These are phyloP conservation scores for Sporothrix humicola DNA, from an alignment of 2,329 filamentous ascomycete species.

Conservation along the genomic window DNA sequence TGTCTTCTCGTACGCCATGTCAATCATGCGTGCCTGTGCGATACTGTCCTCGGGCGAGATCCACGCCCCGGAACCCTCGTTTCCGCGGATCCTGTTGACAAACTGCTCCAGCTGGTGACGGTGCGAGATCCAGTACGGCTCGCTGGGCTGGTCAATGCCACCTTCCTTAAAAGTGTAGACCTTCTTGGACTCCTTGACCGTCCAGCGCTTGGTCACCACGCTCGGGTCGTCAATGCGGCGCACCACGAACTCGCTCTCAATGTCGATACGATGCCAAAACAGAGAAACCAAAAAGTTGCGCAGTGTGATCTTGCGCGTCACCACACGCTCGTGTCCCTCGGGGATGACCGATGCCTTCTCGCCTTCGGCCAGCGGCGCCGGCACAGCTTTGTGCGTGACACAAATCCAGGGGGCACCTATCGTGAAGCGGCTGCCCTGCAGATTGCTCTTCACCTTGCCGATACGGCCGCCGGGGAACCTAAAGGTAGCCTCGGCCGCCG, in stretches of 20 bases:
- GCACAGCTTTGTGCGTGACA: constrained; percentile 32
- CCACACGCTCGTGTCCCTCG: constrained; percentile 33
- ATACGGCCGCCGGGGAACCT: constrained; percentile 49
- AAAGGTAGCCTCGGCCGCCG: constrained; percentile 46
- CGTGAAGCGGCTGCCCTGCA: constrained; percentile 15
- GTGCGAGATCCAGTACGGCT: constrained; percentile 53
- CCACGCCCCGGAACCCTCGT: constrained; percentile 48
- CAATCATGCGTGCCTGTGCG: constrained; percentile 53
- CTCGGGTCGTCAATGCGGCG: constrained; percentile 38
- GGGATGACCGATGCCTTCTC: constrained; percentile 1
- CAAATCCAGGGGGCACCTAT: constrained; percentile 1
- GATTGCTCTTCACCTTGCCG: constrained; percentile 41
- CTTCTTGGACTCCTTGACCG: constrained; percentile 41
- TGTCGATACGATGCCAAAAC: constrained; percentile 47
- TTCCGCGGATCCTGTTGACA: constrained; percentile 52
- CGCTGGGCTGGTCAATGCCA: constrained; percentile 42
- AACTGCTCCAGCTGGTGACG: constrained; percentile 57
- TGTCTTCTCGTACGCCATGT: constrained; percentile 53
- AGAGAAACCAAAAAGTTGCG: constrained; percentile 42
- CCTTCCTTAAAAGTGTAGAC: constrained; percentile 47
- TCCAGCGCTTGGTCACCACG: constrained; percentile 36
- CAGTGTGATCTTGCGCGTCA: constrained; percentile 42
- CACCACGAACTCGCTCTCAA: constrained; percentile 47
- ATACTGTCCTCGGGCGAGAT: constrained; percentile 52
- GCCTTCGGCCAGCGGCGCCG: background rate